These are phyloP conservation scores for Phytophthora pisi DNA, from an alignment of 352 stramenopile species.

Conservation along the genomic window DNA sequence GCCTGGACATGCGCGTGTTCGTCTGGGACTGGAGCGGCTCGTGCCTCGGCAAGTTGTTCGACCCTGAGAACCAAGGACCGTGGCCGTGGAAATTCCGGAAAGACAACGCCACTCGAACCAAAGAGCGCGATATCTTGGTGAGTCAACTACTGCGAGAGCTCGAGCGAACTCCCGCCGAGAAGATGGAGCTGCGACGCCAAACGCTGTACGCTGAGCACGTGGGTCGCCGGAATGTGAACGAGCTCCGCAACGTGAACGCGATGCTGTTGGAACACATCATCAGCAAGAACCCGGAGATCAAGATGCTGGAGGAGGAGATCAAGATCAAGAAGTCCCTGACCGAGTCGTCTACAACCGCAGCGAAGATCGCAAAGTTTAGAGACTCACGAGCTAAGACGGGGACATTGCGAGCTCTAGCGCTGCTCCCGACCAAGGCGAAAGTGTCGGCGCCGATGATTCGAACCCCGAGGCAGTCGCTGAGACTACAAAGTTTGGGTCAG, in stretches of 20 bases:
- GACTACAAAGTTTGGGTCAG: conserved; percentile 60
- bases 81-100: conserved; percentile 63
- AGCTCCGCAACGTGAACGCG: conserved; percentile 50
- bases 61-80: conserved; percentile 52
- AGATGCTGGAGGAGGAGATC: conserved; percentile 40
- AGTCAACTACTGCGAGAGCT: conserved; percentile 48
- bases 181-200: conserved; percentile 43
- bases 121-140: conserved; percentile 49
- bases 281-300: conserved; percentile 64
- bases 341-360: neutral
- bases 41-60: conserved; percentile 71
- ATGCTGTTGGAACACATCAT: conserved; percentile 76
- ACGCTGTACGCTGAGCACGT: conserved; percentile 59
- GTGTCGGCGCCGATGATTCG: neutral
- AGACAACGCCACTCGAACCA: conserved; percentile 54
- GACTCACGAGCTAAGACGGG: conserved; percentile 13
- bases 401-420: conserved; percentile 3
- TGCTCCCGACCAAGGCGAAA: conserved; percentile 10
- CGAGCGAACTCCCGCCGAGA: conserved; percentile 53
- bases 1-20: conserved; percentile 69
- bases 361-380: conserved; percentile 10
- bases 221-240: conserved; percentile 49
- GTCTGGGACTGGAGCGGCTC: conserved; percentile 70
- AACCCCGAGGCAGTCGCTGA: conserved; percentile 25
- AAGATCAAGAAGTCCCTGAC: conserved; percentile 7